phyloP scores from a whole-genome alignment of 129 eudicot genomes.

The Artemisia tridentata region DNA sequence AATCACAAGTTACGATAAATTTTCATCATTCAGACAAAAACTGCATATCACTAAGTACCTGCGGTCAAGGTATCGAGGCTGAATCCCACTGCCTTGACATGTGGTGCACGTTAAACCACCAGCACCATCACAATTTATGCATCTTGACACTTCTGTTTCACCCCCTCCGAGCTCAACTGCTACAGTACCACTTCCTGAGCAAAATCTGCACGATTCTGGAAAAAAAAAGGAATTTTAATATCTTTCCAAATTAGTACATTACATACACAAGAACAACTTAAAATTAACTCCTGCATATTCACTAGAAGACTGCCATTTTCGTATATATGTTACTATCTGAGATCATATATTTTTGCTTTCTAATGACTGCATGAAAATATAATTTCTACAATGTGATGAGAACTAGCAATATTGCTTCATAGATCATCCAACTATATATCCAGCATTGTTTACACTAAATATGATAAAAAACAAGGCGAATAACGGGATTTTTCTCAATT shows the following conservation, averaged over 20 bases:
- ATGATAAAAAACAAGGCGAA: no score
- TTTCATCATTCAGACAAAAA: constrained; percentile 14
- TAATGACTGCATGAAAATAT: background rate
- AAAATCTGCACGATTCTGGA: constrained; percentile 86
- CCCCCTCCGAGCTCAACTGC: constrained; percentile 90
- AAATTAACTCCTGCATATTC: background rate
- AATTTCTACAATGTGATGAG: background rate
- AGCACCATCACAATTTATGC: constrained; percentile 94
- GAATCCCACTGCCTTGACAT: constrained; percentile 95
- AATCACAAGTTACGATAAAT: background rate
- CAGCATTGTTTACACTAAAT: no score
- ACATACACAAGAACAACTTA: background rate
- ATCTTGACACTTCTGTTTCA: constrained; percentile 79
- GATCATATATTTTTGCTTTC: background rate
- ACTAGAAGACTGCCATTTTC: background rate
- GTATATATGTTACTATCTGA: background rate
- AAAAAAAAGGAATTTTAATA: constrained; percentile 11
- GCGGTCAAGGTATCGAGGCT: constrained; percentile 97
- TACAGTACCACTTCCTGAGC: constrained; percentile 76
- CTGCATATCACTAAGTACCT: constrained; percentile 40
- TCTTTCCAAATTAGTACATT: constrained; percentile 10
- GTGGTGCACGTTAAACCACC: constrained; percentile 96
- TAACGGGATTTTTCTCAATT: no score
- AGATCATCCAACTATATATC: no score
- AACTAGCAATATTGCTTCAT: constrained; percentile 6